phyloP scores from a whole-genome alignment of 2,329 filamentous ascomycete species.

The Exophiala xenobiotica region DNA sequence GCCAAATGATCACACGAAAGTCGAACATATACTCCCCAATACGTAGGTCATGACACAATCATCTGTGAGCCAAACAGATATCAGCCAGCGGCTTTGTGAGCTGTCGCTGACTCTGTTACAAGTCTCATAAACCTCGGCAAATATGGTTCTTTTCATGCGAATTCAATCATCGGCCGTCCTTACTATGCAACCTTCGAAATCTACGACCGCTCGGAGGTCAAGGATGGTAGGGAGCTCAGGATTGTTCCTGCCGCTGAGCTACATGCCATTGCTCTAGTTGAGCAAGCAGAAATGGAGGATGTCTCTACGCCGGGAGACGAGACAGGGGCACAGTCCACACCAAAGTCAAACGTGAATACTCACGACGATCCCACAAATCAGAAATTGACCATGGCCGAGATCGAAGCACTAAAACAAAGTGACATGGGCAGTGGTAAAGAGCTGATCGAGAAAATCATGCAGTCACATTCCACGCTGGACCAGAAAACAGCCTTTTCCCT shows the following conservation, averaged over 20 bases:
- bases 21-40: constrained; percentile 61
- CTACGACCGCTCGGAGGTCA: constrained; percentile 65
- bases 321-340: constrained; percentile 37
- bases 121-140: constrained; percentile 88
- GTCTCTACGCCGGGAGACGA: constrained; percentile 32
- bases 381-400: constrained; percentile 69
- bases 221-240: constrained; percentile 65
- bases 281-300: constrained; percentile 43
- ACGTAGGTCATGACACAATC: constrained; percentile 54
- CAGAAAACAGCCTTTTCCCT: constrained; percentile 93
- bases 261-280: constrained; percentile 71
- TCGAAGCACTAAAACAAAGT: constrained; percentile 69
- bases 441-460: constrained; percentile 86
- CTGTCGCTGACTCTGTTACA: constrained; percentile 32
- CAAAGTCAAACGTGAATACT: constrained; percentile 59
- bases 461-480: constrained; percentile 83
- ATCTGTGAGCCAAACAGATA: constrained; percentile 31
- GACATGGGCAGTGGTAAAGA: constrained; percentile 79
- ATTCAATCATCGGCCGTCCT: constrained; percentile 85
- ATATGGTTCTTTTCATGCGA: constrained; percentile 86
- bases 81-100: constrained; percentile 25
- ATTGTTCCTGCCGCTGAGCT: constrained; percentile 79
- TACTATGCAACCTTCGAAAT: constrained; percentile 92
- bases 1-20: constrained; percentile 58
- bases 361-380: constrained; percentile 68